Conservation (phyloP, 1,284 basidiomycete genomes). For the Tilletia indica region DNA sequence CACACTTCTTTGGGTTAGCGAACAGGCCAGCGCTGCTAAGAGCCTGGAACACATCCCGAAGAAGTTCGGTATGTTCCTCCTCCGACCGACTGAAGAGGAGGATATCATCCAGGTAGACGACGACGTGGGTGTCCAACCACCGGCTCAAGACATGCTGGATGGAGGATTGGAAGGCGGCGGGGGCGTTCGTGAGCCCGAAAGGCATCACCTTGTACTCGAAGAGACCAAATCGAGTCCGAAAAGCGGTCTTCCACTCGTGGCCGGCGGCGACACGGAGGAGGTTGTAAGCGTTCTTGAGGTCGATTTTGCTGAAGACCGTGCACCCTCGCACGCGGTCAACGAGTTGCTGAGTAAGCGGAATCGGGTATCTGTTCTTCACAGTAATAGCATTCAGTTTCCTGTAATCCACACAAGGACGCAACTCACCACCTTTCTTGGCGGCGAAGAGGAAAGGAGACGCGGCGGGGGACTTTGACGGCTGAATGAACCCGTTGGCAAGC, state of each 20-base stretch:
- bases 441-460: slow-evolving; percentile 60
- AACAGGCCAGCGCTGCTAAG: slow-evolving; percentile 1
- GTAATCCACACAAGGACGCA: slow-evolving; percentile 60
- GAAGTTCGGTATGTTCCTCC: not conserved
- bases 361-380: slow-evolving; percentile 56
- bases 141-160: slow-evolving; percentile 16
- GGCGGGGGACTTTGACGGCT: slow-evolving; percentile 31
- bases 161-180: slow-evolving; percentile 18
- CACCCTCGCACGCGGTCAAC: slow-evolving; percentile 53
- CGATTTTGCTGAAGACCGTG: slow-evolving; percentile 56
- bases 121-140: slow-evolving; percentile 14
- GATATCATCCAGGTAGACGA: slow-evolving; percentile 23
- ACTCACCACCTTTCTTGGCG: slow-evolving; percentile 59
- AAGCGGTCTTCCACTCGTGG: slow-evolving; percentile 56
- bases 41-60: not conserved
- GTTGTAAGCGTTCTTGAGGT: slow-evolving; percentile 55
- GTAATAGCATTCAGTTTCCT: slow-evolving; percentile 58
- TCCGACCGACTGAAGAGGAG: slow-evolving; percentile 16
- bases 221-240: slow-evolving; percentile 17
- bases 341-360: slow-evolving; percentile 58
- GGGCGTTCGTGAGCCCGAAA: slow-evolving; percentile 23
- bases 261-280: slow-evolving; percentile 55
- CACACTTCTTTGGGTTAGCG: slow-evolving; percentile 14
- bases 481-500: not conserved
- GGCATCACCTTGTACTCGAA: slow-evolving; percentile 28